Conservation (phyloP, 2,329 filamentous ascomycete species). For the Claviceps digitariae region DNA sequence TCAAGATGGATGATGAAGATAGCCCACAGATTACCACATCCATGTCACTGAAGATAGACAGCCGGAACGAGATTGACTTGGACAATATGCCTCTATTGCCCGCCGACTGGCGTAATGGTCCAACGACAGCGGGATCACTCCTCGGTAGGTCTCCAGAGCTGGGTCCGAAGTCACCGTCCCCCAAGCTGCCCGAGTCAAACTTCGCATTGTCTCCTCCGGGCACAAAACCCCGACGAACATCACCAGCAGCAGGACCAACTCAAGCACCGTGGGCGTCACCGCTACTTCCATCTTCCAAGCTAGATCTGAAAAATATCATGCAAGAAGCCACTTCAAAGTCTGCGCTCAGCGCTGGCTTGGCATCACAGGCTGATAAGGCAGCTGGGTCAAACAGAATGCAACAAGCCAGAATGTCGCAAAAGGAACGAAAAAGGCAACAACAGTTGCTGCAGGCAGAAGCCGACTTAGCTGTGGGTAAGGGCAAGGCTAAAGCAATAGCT, state of each 20-base stretch:
- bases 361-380: slow-evolving; percentile 33
- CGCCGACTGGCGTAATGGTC: slow-evolving; percentile 14
- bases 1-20: slow-evolving; percentile 81
- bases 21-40: slow-evolving; percentile 17
- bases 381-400: slow-evolving; percentile 23
- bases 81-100: slow-evolving; percentile 18
- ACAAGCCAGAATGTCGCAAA: slow-evolving; percentile 65
- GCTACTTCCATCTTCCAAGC: slow-evolving; percentile 44
- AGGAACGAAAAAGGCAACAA: slow-evolving; percentile 76
- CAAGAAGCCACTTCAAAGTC: slow-evolving; percentile 38
- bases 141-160: not conserved
- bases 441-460: slow-evolving; percentile 50
- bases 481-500: slow-evolving; percentile 20
- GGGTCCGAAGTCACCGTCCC: not conserved
- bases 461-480: slow-evolving; percentile 25
- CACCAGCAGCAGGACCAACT: slow-evolving; percentile 6
- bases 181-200: not conserved
- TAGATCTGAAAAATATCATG: slow-evolving; percentile 70
- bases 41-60: slow-evolving; percentile 10
- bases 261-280: slow-evolving; percentile 36
- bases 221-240: not conserved
- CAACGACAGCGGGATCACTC: slow-evolving; percentile 1
- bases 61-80: slow-evolving; percentile 12
- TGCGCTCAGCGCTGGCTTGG: slow-evolving; percentile 39
- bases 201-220: not conserved